Evolutionary conservation across 805 yeast species (phyloP).

Genomic region (Wickerhamomyces queroliae): DNA sequence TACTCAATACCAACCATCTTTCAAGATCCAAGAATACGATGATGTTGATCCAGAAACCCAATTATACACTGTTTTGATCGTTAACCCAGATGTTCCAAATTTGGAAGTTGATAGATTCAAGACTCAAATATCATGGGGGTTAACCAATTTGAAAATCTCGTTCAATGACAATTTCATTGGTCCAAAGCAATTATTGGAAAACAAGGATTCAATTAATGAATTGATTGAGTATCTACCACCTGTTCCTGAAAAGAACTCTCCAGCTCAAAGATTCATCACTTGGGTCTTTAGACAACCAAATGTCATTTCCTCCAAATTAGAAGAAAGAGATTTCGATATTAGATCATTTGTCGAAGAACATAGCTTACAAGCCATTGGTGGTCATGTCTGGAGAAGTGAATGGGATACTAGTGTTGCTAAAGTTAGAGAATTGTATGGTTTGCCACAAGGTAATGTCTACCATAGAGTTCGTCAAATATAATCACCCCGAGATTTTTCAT

Average conservation of each 20-base stretch:
- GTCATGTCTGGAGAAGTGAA: conserved; percentile 82
- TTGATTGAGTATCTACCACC: conserved; percentile 71
- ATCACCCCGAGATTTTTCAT: not conserved
- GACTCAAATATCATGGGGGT: conserved; percentile 74
- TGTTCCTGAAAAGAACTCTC: conserved; percentile 82
- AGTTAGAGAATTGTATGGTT: conserved; percentile 68
- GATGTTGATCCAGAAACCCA: conserved; percentile 32
- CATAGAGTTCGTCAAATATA: conserved; percentile 26
- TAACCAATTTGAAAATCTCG: conserved; percentile 57
- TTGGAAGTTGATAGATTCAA: conserved; percentile 57
- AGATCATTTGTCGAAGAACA: conserved; percentile 56
- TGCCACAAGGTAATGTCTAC: conserved; percentile 73
- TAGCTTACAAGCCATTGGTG: conserved; percentile 75
- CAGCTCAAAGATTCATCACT: conserved; percentile 73
- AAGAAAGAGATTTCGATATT: conserved; percentile 55
- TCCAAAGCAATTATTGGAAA: conserved; percentile 26
- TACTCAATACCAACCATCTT: conserved; percentile 70
- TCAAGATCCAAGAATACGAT: conserved; percentile 71
- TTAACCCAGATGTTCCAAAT: conserved; percentile 92
- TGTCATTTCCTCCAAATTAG: conserved; percentile 12
- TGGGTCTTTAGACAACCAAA: conserved; percentile 83
- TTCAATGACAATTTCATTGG: conserved; percentile 52
- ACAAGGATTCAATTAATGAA: conserved; percentile 31
- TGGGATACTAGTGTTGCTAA: conserved; percentile 71
- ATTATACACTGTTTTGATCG: conserved; percentile 70